Evolutionary conservation across 106 monocot species (phyloP), one percentile per base, ranked within the genome.

Genomic region (Apostasia shenzhenica): DNA sequence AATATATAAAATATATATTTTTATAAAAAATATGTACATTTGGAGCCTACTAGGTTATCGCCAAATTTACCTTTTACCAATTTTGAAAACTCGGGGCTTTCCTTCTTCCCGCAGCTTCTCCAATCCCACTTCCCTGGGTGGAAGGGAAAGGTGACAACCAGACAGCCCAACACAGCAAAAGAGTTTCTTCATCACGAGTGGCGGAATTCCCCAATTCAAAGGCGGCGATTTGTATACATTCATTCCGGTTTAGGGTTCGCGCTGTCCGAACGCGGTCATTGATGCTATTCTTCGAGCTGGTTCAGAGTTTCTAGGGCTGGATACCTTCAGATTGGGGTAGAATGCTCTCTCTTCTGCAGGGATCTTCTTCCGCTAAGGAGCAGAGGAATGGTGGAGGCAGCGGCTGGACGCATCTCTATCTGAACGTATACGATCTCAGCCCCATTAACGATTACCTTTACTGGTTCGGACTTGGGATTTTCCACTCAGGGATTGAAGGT

Each of bases 401-500:
- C 14, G 62, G 68, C 26, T 43, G 46, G 55, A 64, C 83, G 67
- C 74, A 81, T 57, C 59, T 86, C 42, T 83, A 78, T 44, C 57
- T 94, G 68, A 94, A 94, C 67, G 82, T 94, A 10, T 94, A 94
- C 70, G 94, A 94, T 73, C 82, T 94, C 40, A 86, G 82, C 2
- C 82, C 84, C 46, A 46, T 83, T 45, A 94, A 94, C 70, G 77
- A 85, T 45, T 94, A 94, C 70, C 76, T 91, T 43, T 79, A 81
- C 38, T 90, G 90, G 90, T 90, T 84, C 57, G 90, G 94, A 39
- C 63, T 90, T 50, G 94, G 94, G 53, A 81, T 94, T 60, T 94
- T 85, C 79, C 94, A 94, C 67, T 90, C 94, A 14, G 94, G 94
- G 37, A 94, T 94, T 66, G 82, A 94, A 88, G 94, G 94, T 91